Percentiles rank a stretch among this genome's conserved stretches.
Conservation (phyloP, 257 asterid genomes). For the Scutellaria minor region DNA sequence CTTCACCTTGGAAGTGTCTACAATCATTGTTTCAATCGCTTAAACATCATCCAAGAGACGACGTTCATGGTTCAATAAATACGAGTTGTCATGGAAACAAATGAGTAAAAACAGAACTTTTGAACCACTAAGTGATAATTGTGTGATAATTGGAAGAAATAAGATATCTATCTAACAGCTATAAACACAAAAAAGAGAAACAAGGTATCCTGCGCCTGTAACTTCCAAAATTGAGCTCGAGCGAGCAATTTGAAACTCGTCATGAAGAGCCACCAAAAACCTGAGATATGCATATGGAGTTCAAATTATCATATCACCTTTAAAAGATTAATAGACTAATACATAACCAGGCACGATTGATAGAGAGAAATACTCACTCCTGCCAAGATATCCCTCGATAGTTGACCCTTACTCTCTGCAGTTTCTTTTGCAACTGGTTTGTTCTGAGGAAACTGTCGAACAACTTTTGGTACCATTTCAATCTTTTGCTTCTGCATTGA, state of each 20-base stretch:
- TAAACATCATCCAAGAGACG: background rate
- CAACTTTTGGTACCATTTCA: constrained; percentile 57
- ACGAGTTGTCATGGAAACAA: background rate
- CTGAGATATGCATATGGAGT: constrained; percentile 40
- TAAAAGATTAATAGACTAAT: background rate
- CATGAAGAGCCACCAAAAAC: constrained; percentile 61
- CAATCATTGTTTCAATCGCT: background rate
- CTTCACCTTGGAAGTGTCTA: no score
- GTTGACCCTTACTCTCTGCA: constrained; percentile 49
- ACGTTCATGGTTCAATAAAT: background rate
- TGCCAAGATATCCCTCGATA: constrained; percentile 68
- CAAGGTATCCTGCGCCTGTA: constrained; percentile 1
- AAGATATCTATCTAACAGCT: constrained; percentile 7
- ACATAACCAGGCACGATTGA: background rate
- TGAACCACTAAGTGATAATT: background rate
- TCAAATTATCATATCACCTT: constrained; percentile 18
- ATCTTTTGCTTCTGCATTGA: constrained; percentile 70
- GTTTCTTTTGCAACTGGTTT: constrained; percentile 52
- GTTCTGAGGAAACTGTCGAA: constrained; percentile 68
- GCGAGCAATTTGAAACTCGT: background rate
- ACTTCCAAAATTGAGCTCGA: constrained; percentile 16
- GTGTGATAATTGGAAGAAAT: background rate
- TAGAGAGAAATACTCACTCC: constrained; percentile 54
- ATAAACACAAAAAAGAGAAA: background rate
- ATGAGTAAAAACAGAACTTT: background rate